Base-by-base conservation (phyloP, 305 asterid genomes). In the Solanum hybrid region DNA sequence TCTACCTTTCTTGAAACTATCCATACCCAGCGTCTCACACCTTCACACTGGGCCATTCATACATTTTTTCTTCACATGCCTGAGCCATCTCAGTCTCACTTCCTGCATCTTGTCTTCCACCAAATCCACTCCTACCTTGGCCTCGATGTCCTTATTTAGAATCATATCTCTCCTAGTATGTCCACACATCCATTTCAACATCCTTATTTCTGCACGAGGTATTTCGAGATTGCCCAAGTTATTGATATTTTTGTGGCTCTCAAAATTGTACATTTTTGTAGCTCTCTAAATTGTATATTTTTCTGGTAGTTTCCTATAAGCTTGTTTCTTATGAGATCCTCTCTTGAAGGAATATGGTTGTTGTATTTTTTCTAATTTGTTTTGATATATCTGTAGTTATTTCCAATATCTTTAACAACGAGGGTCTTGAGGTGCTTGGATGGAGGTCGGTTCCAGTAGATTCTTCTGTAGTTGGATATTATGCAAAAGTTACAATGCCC, bases 361-460 rank as follows among this genome's bases (percentile, higher is more conserved):
- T 80, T 40, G 77, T 56, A 60, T 32, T 56, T 64, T 36, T 80
- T 88, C 87, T 93, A 88, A 92, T 76, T 71, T 85, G 86, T 86
- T 86, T 86, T 89, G 51, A 91, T 90, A 29, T 60, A 91, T 90
- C 66, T 95, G 95, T 94, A 97, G 99, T 91, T 90, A 94, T 97
- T 89, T 19, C 93, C 86, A 92, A 90, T 89, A 94, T 94, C 90
- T 96, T 97, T 90, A 91, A 97, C 85, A 94, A 96, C 89, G 99
- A 97, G 94, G 99, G 99, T 91, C 99, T 97, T 92, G 94, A 96
- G 93, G 99, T 97, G 92, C 97, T 97, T 86, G 99, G 98, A 90
- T 97, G 99, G 99, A 94, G 99, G 92, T 88, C 95, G 34, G 99
- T 97, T 87, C 99, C 98, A 27, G 95, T 96, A 78, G 96, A 97